Percentiles rank a stretch among this genome's conserved stretches.
Evolutionary conservation across 192 early-diverging fungal genomes (phyloP).

Genomic region (Glomus cerebriforme): DNA sequence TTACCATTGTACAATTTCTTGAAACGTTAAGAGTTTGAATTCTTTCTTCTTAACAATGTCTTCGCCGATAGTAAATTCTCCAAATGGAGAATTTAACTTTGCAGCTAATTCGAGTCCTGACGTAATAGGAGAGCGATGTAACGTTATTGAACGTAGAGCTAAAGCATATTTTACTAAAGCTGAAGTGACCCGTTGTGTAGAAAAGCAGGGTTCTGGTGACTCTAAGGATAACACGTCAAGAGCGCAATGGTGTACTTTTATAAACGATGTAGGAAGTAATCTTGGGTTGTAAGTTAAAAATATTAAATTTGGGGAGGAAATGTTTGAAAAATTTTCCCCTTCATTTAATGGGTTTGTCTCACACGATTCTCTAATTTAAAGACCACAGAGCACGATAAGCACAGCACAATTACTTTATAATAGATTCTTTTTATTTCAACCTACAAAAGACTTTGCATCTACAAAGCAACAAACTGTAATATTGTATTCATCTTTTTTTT

Average conservation of each 20-base stretch:
- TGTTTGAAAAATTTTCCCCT: not conserved
- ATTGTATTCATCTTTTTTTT: not conserved
- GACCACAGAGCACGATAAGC: constrained; percentile 62
- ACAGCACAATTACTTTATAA: constrained; percentile 59
- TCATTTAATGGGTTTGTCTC: not conserved
- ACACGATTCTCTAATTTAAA: constrained; percentile 28
- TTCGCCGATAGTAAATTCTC: not conserved
- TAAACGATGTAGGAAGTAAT: constrained; percentile 52
- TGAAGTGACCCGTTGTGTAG: not conserved
- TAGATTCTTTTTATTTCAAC: constrained; percentile 58
- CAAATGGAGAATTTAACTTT: not conserved
- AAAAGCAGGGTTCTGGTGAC: not conserved
- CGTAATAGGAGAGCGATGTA: not conserved
- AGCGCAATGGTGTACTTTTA: constrained; percentile 52
- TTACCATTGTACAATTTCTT: too few relatives aligned
- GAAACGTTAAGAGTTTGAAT: too few relatives aligned
- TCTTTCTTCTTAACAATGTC: not conserved
- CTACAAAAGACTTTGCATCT: constrained; percentile 40
- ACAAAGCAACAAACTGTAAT: constrained; percentile 1
- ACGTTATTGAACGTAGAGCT: not conserved
- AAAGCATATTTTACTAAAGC: constrained; percentile 3
- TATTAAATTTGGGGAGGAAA: not conserved
- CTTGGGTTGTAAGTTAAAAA: constrained; percentile 57
- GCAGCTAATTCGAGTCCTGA: constrained; percentile 12
- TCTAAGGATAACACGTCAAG: constrained; percentile 32